Base-by-base conservation (phyloP, 73 alveolate genomes). In the Loxodes magnus region DNA sequence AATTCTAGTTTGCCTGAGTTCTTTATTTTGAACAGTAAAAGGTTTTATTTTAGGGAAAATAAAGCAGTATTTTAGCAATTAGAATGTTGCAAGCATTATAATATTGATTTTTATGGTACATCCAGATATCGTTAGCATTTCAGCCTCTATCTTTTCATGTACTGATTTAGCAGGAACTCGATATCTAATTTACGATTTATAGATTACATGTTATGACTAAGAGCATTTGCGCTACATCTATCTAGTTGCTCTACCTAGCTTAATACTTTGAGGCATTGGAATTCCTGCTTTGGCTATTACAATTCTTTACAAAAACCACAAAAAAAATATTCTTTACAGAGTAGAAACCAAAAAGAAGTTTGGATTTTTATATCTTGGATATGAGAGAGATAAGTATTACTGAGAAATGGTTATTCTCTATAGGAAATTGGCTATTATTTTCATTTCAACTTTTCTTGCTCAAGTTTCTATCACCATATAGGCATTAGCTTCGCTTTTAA, bases 281-380 rank as follows among this genome's bases (percentile, higher is more conserved):
- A 16, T 51, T 14, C 74, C 74, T 4, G 4, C 30, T 26, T 4
- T 51, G 21, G 4, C 33, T 50, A n/a, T 17, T 21, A 3, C 16
- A n/a, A 5, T 0, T 59, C 2, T 15, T 7, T 7, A 49, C 16
- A 26, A 33, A 25, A 51, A 9, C 12, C 27, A 58, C 3, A 22
- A 51, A 5, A 0, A 22, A 22, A 7, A 49, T 5, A 4, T 15
- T 10, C 34, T 59, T 17, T 16, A 0, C 28, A 16, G 33, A 10
- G 10, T 29, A 14, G 36, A 25, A 2, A 2, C 20, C 4, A 59
- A 29, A 14, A 23, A 28, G 3, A 49, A 51, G 16, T 50, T 21
- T 59, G 74, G 74, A 10, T 59, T 59, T 28, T 35, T 59, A 0
- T 59, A 59, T 23, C 21, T 21, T 0, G 74, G 50, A 12, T 59